Evolutionary conservation across 805 yeast species (phyloP).

Genomic region (Saturnispora hagleri): DNA sequence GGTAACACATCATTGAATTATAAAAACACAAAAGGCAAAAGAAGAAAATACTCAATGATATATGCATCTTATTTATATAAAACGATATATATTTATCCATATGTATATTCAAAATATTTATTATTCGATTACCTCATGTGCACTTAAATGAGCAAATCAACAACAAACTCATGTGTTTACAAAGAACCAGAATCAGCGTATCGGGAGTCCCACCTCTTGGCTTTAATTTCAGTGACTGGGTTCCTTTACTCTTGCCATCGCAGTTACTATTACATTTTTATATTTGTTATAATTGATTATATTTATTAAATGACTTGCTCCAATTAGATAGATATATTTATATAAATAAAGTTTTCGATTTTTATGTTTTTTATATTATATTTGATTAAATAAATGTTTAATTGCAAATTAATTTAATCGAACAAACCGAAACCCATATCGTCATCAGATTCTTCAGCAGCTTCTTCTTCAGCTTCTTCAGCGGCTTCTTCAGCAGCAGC

Average conservation of each 20-base stretch:
- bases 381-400: neutral
- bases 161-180: too few species aligned
- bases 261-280: neutral
- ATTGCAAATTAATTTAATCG: constrained; percentile 43
- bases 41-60: neutral
- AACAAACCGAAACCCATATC: constrained; percentile 95
- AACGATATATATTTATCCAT: neutral
- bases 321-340: neutral
- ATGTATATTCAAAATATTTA: neutral
- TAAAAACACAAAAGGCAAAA: neutral
- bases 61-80: neutral
- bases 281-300: neutral
- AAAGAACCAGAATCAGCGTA: too few species aligned
- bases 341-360: constrained; percentile 1
- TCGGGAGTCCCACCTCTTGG: too few species aligned
- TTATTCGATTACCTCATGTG: neutral
- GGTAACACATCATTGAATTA: neutral
- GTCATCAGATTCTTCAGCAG: constrained; percentile 53
- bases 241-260: neutral
- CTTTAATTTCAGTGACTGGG: too few species aligned
- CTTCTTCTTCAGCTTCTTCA: constrained; percentile 50
- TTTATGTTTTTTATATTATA: neutral
- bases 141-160: neutral
- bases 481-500: constrained; percentile 57
- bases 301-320: neutral